Evolutionary conservation across 768 basidiomycete genomes (phyloP).

Genomic region (Holtermanniella nyarrowii): DNA sequence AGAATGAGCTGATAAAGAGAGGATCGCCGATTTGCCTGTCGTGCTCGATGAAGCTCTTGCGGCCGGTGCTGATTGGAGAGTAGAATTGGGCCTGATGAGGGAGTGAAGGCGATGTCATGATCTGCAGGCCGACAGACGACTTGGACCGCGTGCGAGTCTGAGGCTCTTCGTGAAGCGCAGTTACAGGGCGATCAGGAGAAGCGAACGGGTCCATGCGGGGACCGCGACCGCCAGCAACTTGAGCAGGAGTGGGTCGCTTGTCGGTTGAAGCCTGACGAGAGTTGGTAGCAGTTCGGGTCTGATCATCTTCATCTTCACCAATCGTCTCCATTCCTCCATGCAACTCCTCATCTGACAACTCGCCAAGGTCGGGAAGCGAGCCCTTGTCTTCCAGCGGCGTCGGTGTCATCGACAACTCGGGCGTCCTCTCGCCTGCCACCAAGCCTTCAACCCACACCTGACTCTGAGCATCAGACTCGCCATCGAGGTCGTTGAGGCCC

Average conservation of each 20-base stretch:
- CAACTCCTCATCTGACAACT: constrained; percentile 22
- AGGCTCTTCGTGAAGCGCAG: background rate
- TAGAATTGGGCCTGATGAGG: constrained; percentile 3
- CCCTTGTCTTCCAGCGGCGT: constrained; percentile 10
- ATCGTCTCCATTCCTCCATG: constrained; percentile 32
- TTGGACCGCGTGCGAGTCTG: constrained; percentile 11
- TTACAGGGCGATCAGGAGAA: constrained; percentile 9
- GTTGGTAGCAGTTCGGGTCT: background rate
- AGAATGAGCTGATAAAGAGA: constrained; percentile 72
- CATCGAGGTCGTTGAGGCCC: constrained; percentile 21
- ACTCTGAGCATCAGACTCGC: constrained; percentile 8
- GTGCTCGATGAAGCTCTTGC: constrained; percentile 13
- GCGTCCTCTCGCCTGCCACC: constrained; percentile 14
- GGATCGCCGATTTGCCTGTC: constrained; percentile 65
- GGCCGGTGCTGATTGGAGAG: constrained; percentile 3
- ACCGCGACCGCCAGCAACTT: constrained; percentile 11
- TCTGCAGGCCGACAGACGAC: constrained; percentile 39
- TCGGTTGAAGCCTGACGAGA: background rate
- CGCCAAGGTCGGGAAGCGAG: constrained; percentile 26
- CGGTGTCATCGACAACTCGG: background rate
- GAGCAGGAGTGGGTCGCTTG: constrained; percentile 15
- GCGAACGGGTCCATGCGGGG: constrained; percentile 14
- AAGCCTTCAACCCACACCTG: constrained; percentile 38
- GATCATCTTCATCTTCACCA: constrained; percentile 25
- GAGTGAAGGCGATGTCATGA: constrained; percentile 20